Base-by-base conservation (phyloP, 1,139 yeast genomes). In the Saccharomyces hybrid region DNA sequence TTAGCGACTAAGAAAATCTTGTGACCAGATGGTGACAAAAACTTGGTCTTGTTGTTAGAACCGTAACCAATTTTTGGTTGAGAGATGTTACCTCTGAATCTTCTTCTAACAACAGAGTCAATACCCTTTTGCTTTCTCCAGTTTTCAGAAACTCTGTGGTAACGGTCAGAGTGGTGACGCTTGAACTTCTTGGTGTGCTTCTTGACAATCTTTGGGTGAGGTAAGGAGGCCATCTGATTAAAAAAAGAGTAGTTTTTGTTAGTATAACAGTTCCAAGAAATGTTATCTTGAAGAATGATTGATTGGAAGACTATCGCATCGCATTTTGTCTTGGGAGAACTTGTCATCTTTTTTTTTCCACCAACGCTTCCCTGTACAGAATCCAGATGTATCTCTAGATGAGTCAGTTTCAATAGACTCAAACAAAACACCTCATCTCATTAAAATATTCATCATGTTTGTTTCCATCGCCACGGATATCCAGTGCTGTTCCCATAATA, bases 91-190 rank as follows among this genome's bases (percentile, higher is more conserved):
- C 99, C 99, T 86, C 98, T 89, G 96, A 93, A 95, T 84, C 98
- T 89, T 85, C 98, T 91, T 86, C 98, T 91, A 78, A 91, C 97
- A 82, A 91, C 86, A 72, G 97, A 91, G 84, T 95, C 99, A 76
- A 95, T 95, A 93, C 99, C 99, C 89, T 91, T 93, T 83, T 95
- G 99, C 83, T 93, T 93, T 89, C 99, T 93, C 99, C 99, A 95
- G 85, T 86, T 86, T 81, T 89, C 97, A 73, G 90, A 81, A 70
- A 93, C 97, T 81, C 99, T 91, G 84, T 84, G 84, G 82, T 89
- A 93, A 81, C 97, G 90, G 88, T 95, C 99, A 78, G 97, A 90
- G 84, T 95, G 99, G 79, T 93, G 98, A 84, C 99, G 90, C 93
- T 90, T 93, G 89, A 95, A 95, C 86, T 87, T 87, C 84, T 88